phyloP scores from a whole-genome alignment of 805 yeast species.

The Suhomyces sp. region DNA sequence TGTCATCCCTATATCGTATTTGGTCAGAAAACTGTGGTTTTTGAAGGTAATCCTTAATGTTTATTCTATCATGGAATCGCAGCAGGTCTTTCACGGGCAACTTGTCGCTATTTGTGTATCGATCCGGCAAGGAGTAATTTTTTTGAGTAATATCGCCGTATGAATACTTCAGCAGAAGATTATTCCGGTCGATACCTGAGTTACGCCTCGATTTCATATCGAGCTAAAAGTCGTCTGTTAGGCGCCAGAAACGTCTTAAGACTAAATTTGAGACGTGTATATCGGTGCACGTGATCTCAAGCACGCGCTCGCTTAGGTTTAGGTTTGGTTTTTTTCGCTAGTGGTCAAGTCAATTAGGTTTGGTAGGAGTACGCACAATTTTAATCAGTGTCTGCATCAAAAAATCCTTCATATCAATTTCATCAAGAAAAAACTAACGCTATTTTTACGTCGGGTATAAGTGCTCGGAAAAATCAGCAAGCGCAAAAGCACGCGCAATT shows the following conservation, averaged over 20 bases:
- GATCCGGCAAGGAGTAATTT: not conserved
- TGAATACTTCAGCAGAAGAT: not conserved
- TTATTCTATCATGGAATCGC: not conserved
- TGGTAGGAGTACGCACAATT: not conserved
- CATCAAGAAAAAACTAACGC: not conserved
- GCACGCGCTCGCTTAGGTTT: not conserved
- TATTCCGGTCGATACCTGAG: not conserved
- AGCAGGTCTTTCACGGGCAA: not conserved
- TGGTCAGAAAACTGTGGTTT: not conserved
- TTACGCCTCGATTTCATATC: not conserved
- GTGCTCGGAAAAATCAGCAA: not conserved
- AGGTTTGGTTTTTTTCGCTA: too few relatives aligned
- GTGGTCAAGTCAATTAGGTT: too few relatives aligned
- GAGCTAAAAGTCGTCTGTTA: not conserved
- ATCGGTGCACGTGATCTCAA: not conserved
- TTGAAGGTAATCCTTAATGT: not conserved
- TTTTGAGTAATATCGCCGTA: not conserved
- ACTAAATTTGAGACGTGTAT: not conserved
- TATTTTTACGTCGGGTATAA: not conserved
- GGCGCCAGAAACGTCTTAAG: not conserved
- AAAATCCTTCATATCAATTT: not conserved
- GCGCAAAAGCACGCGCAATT: not conserved
- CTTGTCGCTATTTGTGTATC: not conserved
- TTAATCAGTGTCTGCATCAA: not conserved
- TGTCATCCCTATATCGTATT: not conserved